Evolutionary conservation across 2,329 filamentous ascomycete genomes (phyloP), one percentile per base, ranked within the genome.

Genomic region (Paracorniculantispora psalliotae): DNA sequence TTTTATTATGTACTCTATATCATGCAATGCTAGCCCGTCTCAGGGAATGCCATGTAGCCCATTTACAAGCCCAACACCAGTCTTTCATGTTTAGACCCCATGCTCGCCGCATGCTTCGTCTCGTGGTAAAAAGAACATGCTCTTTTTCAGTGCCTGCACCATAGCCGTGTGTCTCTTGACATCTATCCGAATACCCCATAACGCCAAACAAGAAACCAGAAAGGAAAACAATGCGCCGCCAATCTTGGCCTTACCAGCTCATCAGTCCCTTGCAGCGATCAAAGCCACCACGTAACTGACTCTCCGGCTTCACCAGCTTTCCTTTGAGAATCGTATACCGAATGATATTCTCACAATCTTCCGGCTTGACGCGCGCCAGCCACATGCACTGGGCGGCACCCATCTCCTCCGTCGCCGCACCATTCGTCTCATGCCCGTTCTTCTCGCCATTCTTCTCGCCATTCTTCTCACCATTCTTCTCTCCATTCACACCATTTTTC

Each of bases 331-430:
- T 82, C 0, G 94, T 97, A 71, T 89, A 97, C 69, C 85, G 82
- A 46, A 99, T 85, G 61, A 99, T 85, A 63, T 94, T 96, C 79
- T 97, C 92, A 68, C 92, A 96, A 69, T 97, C 91, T 75, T 96
- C 89, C 0, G 93, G 93, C 69, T 79, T 76, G 19, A 97, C 87
- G 60, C 93, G 79, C 21, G 91, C 93, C 48, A 97, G 79, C 93
- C 93, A 97, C 66, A 97, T 96, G 62, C 92, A 93, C 77, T 97
- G 92, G 48, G 84, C 86, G 1, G 91, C 92, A 58, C 88, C 88
- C 3, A 79, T 73, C 41, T 75, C 71, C 61, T 49, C 68, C 59
- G 67, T 68, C 17, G 65, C 64, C 47, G 70, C 68, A 41, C 68
- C 64, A 55, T 59, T 61, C 52, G 54, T 63, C 52, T 73, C 60